These are phyloP conservation scores for Eugenia klotzschiana DNA, from an alignment of 441 rosid species.

Conservation along the genomic window DNA sequence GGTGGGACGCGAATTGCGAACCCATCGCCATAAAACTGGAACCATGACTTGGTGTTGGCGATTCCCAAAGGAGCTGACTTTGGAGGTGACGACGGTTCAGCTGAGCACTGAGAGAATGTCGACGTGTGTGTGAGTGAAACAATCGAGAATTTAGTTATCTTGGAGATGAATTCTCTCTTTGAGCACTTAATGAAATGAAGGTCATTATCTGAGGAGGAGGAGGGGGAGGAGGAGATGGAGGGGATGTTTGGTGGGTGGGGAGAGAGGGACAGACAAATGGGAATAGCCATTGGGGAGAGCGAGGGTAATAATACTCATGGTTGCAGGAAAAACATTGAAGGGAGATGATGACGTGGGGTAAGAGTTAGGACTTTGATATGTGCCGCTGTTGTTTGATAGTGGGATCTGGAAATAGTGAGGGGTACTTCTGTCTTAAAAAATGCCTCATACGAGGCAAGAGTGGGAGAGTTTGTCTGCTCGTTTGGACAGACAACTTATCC, in stretches of 20 bases:
- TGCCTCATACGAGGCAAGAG: too few species aligned
- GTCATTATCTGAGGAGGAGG: conserved; percentile 1
- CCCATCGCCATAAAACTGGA: conserved; percentile 75
- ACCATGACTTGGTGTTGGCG: conserved; percentile 72
- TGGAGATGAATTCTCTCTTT: conserved; percentile 38
- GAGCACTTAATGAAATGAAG: not conserved
- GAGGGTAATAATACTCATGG: conserved; percentile 23
- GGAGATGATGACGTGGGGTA: conserved; percentile 24
- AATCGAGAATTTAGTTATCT: conserved; percentile 27
- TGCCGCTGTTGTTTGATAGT: not conserved
- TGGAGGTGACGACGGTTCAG: conserved; percentile 33
- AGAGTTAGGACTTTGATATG: not conserved
- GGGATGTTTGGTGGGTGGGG: conserved; percentile 23
- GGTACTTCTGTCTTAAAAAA: not conserved
- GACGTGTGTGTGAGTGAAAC: conserved; percentile 20
- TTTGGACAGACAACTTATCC: not conserved
- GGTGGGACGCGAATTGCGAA: conserved; percentile 84
- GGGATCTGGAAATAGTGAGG: not conserved
- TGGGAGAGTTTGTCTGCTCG: not conserved
- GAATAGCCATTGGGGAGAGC: conserved; percentile 46
- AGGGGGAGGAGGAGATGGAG: not conserved
- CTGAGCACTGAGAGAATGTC: conserved; percentile 34
- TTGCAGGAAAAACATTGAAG: conserved; percentile 8
- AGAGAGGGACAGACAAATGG: conserved; percentile 22
- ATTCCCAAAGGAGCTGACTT: conserved; percentile 39